These are phyloP conservation scores for Peniophora sp. DNA, from an alignment of 1,284 basidiomycete species.

Conservation along the genomic window DNA sequence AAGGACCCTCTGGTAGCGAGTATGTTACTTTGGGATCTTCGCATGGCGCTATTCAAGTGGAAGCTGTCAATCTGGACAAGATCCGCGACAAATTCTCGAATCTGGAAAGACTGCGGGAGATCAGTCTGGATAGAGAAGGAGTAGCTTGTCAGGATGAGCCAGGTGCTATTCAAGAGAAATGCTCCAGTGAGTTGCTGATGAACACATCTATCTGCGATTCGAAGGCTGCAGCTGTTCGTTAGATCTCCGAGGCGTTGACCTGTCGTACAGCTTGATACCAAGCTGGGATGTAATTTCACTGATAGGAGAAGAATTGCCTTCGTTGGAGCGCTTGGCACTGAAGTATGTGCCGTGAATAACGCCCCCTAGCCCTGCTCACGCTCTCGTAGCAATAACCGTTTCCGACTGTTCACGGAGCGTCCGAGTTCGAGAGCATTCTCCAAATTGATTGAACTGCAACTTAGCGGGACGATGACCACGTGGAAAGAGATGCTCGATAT, in stretches of 20 bases:
- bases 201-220: not conserved
- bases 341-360: conserved; percentile 48
- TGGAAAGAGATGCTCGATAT: conserved; percentile 64
- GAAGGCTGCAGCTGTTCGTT: conserved; percentile 5
- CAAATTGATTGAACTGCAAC: conserved; percentile 55
- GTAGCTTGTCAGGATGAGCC: conserved; percentile 50
- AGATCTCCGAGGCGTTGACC: conserved; percentile 78
- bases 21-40: conserved; percentile 75
- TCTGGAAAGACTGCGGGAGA: conserved; percentile 63
- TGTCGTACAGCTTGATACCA: conserved; percentile 74
- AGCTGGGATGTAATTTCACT: conserved; percentile 64
- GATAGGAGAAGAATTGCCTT: conserved; percentile 58
- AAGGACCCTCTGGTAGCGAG: conserved; percentile 45
- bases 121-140: conserved; percentile 67
- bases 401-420: conserved; percentile 26
- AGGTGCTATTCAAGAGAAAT: conserved; percentile 50
- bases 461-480: conserved; percentile 66
- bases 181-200: conserved; percentile 50
- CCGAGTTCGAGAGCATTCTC: conserved; percentile 39
- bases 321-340: conserved; percentile 61
- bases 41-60: conserved; percentile 75
- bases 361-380: conserved; percentile 11
- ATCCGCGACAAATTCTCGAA: conserved; percentile 65
- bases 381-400: conserved; percentile 50
- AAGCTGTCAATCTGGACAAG: conserved; percentile 78